Percentiles rank a stretch among this genome's conserved stretches.
Evolutionary conservation across 169 alveolate species (phyloP).

Genomic region (Babesia caballi): DNA sequence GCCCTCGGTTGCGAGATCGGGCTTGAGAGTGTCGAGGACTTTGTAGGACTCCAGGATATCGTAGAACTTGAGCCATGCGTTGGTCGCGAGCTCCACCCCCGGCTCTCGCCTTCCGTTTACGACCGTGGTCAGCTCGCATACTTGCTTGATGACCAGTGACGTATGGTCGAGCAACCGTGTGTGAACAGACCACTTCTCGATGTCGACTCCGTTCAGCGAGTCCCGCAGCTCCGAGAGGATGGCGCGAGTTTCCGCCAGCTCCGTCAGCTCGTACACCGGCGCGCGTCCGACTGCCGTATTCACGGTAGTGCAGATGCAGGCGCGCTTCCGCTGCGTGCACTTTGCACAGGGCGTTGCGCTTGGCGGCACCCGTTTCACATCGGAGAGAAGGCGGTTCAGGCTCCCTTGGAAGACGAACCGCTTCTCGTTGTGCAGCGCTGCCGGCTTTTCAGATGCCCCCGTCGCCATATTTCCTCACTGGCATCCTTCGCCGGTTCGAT

Average conservation of each 20-base stretch:
- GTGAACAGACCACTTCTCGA: conserved; percentile 68
- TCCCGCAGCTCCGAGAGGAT: conserved; percentile 66
- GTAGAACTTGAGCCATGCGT: conserved; percentile 75
- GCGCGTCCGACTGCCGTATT: conserved; percentile 66
- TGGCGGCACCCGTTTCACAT: conserved; percentile 55
- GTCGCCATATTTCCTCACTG: conserved; percentile 16
- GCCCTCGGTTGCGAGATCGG: conserved; percentile 53
- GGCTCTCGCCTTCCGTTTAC: conserved; percentile 59
- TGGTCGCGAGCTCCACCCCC: conserved; percentile 73
- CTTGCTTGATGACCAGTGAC: conserved; percentile 55
- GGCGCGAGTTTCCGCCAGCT: conserved; percentile 62
- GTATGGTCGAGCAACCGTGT: conserved; percentile 62
- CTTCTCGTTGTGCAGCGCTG: conserved; percentile 44
- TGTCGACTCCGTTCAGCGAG: conserved; percentile 68
- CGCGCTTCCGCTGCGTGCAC: conserved; percentile 60
- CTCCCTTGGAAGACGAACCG: conserved; percentile 56
- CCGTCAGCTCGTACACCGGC: conserved; percentile 61
- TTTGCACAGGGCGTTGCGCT: conserved; percentile 66
- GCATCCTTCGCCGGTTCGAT: no score
- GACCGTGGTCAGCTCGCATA: conserved; percentile 29
- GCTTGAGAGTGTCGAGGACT: conserved; percentile 62
- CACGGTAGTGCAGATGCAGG: conserved; percentile 64
- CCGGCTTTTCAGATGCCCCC: conserved; percentile 3
- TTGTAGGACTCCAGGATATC: conserved; percentile 71
- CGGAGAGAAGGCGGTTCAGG: conserved; percentile 45